phyloP scores from a whole-genome alignment of 805 yeast species.

The Candida ponderosae region DNA sequence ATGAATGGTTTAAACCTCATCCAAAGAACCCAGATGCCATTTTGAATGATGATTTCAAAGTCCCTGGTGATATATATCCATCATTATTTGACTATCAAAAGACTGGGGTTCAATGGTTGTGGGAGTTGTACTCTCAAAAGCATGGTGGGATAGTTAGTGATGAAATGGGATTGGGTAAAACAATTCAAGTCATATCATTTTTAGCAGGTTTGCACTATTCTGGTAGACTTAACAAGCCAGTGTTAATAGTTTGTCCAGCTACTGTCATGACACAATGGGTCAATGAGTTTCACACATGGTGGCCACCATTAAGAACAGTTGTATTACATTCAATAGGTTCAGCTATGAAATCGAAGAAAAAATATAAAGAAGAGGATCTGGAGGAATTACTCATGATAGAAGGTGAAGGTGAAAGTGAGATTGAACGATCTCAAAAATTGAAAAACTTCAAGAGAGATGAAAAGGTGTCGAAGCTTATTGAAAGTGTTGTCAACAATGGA shows the following conservation, averaged over 20 bases:
- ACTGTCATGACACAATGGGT: conserved; percentile 97
- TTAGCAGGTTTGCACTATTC: conserved; percentile 87
- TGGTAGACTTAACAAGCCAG: conserved; percentile 65
- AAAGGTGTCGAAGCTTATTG: conserved; percentile 41
- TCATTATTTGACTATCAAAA: conserved; percentile 87
- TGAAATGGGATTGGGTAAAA: conserved; percentile 97
- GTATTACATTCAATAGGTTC: conserved; percentile 89
- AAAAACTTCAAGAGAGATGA: conserved; percentile 22
- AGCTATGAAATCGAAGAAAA: conserved; percentile 50
- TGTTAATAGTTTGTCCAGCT: conserved; percentile 89
- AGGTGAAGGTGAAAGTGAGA: conserved; percentile 32
- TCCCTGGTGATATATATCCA: conserved; percentile 90
- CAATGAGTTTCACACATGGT: conserved; percentile 94
- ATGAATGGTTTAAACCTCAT: conserved; percentile 72
- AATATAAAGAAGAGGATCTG: conserved; percentile 37
- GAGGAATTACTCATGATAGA: conserved; percentile 38
- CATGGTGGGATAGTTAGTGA: conserved; percentile 97
- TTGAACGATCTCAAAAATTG: conserved; percentile 20
- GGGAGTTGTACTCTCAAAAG: conserved; percentile 83
- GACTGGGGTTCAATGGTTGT: conserved; percentile 96
- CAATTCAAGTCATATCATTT: conserved; percentile 87
- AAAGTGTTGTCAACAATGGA: conserved; percentile 57
- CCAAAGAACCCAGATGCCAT: conserved; percentile 72
- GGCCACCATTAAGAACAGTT: conserved; percentile 88
- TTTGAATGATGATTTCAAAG: conserved; percentile 56